Conservation (phyloP, 106 monocot genomes). For the Dactylorhiza incarnata region DNA sequence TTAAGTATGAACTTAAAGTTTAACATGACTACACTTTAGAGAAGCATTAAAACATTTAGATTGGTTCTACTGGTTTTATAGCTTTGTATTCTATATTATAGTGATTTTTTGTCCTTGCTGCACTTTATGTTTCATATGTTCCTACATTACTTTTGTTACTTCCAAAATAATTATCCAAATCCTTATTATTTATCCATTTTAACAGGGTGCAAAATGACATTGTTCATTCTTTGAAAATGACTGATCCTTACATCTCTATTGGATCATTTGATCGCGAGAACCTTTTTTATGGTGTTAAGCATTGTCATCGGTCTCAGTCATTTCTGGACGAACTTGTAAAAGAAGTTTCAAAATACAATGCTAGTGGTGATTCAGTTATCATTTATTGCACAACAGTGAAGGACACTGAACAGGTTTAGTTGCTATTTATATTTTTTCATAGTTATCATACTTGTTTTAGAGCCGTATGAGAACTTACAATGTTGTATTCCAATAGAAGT, state of each 20-base stretch:
- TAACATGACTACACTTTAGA: neutral
- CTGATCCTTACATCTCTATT: constrained; percentile 58
- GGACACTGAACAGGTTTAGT: constrained; percentile 70
- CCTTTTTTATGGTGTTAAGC: constrained; percentile 91
- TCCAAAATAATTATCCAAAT: neutral
- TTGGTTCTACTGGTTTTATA: neutral
- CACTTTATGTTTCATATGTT: neutral
- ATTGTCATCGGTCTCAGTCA: constrained; percentile 39
- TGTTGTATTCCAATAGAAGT: neutral
- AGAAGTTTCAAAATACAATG: constrained; percentile 57
- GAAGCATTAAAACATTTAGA: neutral
- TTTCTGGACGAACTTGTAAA: constrained; percentile 79
- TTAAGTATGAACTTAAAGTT: neutral
- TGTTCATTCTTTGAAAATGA: constrained; percentile 61
- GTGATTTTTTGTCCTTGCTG: neutral
- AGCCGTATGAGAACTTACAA: neutral
- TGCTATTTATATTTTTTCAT: constrained; percentile 7
- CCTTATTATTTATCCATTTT: constrained; percentile 6
- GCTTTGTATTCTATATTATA: neutral
- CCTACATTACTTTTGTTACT: neutral
- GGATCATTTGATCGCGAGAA: constrained; percentile 96
- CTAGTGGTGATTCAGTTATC: constrained; percentile 63
- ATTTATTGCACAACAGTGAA: constrained; percentile 92
- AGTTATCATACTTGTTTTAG: neutral
- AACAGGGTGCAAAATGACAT: constrained; percentile 81